Percentiles rank a stretch among this genome's conserved stretches.
Evolutionary conservation across 768 basidiomycete species (phyloP).

Genomic region (Boletus tylopilopsis): DNA sequence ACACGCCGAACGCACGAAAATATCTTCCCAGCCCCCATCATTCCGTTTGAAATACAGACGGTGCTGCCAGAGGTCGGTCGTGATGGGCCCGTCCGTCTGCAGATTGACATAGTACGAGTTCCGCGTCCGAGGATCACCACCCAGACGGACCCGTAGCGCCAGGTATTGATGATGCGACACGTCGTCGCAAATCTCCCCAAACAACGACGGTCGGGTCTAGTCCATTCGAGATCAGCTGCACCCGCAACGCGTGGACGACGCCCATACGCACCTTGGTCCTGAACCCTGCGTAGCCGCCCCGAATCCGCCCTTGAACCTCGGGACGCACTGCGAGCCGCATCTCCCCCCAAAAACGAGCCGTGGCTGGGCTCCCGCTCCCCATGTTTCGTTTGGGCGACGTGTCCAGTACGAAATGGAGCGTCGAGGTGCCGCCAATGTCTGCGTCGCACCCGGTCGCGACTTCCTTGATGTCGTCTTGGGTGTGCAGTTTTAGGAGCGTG

Average conservation of each 20-base stretch:
- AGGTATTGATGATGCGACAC: slow-evolving; percentile 78
- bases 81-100: slow-evolving; percentile 79
- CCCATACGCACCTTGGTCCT: slow-evolving; percentile 77
- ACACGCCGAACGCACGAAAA: slow-evolving; percentile 58
- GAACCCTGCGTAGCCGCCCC: slow-evolving; percentile 90
- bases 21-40: slow-evolving; percentile 73
- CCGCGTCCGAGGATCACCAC: slow-evolving; percentile 71
- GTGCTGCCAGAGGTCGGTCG: slow-evolving; percentile 93
- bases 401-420: slow-evolving; percentile 73
- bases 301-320: slow-evolving; percentile 62
- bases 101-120: slow-evolving; percentile 92
- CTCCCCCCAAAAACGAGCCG: slow-evolving; percentile 75
- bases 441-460: slow-evolving; percentile 81
- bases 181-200: slow-evolving; percentile 84
- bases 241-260: no score
- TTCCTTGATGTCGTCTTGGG: slow-evolving; percentile 50
- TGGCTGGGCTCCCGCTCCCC: slow-evolving; percentile 45
- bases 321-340: slow-evolving; percentile 69
- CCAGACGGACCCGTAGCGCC: slow-evolving; percentile 71
- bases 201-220: slow-evolving; percentile 75
- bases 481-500: slow-evolving; percentile 64
- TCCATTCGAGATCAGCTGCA: background rate
- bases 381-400: slow-evolving; percentile 43
- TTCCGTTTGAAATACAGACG: slow-evolving; percentile 72
- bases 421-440: slow-evolving; percentile 84